Percentiles rank a stretch among this genome's conserved stretches.
phyloP scores from a whole-genome alignment of 345 rosid species.

The Theobroma cacao region DNA sequence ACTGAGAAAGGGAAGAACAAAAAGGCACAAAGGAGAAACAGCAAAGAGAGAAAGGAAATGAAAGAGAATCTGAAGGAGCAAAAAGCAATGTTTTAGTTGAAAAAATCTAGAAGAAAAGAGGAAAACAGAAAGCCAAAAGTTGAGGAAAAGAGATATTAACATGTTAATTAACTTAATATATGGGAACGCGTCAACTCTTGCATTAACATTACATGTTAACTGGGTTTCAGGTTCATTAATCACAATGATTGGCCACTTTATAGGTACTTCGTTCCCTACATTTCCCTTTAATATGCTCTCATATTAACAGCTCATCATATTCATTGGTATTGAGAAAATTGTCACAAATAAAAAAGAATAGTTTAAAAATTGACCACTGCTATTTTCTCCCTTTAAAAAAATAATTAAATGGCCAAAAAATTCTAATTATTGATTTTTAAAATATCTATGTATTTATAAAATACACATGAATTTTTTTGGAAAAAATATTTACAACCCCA shows the following conservation, averaged over 20 bases:
- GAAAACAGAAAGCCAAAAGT: neutral
- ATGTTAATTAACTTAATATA: too few relatives aligned
- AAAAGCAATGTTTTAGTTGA: neutral
- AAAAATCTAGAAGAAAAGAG: neutral
- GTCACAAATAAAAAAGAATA: neutral
- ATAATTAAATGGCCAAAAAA: neutral
- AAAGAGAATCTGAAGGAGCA: neutral
- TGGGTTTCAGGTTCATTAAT: neutral
- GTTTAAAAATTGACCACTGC: neutral
- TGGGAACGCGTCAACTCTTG: too few relatives aligned
- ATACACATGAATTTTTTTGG: neutral
- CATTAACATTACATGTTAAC: too few relatives aligned
- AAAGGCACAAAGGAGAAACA: neutral
- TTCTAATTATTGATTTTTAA: neutral
- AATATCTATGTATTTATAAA: neutral
- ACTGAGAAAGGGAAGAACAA: neutral
- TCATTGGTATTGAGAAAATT: neutral
- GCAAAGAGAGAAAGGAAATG: neutral
- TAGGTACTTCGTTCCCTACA: neutral
- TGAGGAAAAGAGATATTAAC: neutral
- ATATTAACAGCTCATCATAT: neutral
- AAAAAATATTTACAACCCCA: neutral
- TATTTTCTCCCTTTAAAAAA: neutral
- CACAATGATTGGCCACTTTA: neutral
- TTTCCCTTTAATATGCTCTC: neutral